Base-by-base conservation (phyloP, 768 basidiomycete species). In the Dentipellis sp. region DNA sequence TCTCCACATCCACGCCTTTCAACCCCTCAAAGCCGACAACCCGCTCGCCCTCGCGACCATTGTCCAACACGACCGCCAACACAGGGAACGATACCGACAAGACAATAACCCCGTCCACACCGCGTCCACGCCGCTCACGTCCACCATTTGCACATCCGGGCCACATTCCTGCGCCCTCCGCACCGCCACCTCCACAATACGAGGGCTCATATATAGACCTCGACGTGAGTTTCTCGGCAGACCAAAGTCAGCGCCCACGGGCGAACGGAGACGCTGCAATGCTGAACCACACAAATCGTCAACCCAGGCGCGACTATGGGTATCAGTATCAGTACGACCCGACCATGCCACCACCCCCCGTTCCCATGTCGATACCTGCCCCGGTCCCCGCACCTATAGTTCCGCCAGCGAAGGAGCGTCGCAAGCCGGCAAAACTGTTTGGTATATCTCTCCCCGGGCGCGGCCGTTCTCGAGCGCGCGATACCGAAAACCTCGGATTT, bases 51-150 rank as follows among this genome's bases (percentile, higher is more conserved):
- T 82, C 80, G 19, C 78, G 86, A 6, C 86, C 86, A 3, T 69
- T 88, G 21, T 86, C 85, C 2, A 78, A 81, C 19, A 82, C 79
- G 0, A 84, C 84, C 0, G 79, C 79, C 16, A 77, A 79, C 1
- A 84, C 84, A 2, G 79, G 79, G 62, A 74, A 78, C 16, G 77
- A 79, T 1, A 84, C 84, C 2, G 79, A 79, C 62, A 74, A 78
- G 17, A 85, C 84, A 4, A 72, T 81, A 54, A 80, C 78, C 6
- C 82, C 83, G 9, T 42, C 40, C 16, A 42, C 40, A 17, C 40
- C 40, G 17, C 40, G 40, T 14, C 40, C 40, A 16, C 14, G 11
- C 40, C 40, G 40, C 40, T 6, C 40, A 16, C 40, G 40, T 14
- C 40, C 40, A 42, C 40, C 40, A 4, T n/a, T 14, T 17, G 40